A percentile compares a stretch with the other conserved stretches of the same genome.
Evolutionary conservation across 495 filamentous ascomycete species (phyloP).

Genomic region (Rusavskia elegans): DNA sequence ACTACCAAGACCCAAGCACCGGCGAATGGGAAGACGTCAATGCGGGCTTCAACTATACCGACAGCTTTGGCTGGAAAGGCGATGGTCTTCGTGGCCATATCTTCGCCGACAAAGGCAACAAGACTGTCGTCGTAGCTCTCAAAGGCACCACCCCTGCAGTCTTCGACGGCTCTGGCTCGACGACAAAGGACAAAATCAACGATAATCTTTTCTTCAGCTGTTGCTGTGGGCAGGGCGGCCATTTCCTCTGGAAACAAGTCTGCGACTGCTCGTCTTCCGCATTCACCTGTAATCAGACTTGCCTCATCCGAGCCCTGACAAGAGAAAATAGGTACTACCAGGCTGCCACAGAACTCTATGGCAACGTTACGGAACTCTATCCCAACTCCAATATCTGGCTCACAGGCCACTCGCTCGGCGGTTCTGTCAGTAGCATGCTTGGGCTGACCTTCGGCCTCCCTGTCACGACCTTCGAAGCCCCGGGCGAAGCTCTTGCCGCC

Average conservation of each 20-base stretch:
- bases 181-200: constrained; percentile 92
- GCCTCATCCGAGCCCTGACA: constrained; percentile 54
- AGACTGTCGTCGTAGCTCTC: constrained; percentile 75
- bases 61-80: constrained; percentile 74
- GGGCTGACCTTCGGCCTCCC: constrained; percentile 84
- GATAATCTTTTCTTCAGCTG: constrained; percentile 97
- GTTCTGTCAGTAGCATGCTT: constrained; percentile 67
- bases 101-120: constrained; percentile 71
- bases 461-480: constrained; percentile 75
- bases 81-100: constrained; percentile 89
- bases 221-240: constrained; percentile 86
- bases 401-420: constrained; percentile 79
- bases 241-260: constrained; percentile 72
- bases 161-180: constrained; percentile 89
- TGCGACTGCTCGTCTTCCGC: constrained; percentile 77
- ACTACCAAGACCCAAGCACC: constrained; percentile 51
- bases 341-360: constrained; percentile 71
- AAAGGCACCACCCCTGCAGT: constrained; percentile 81
- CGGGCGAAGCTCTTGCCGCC: constrained; percentile 77
- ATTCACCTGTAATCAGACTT: constrained; percentile 83
- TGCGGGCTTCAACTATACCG: constrained; percentile 63
- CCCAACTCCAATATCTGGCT: constrained; percentile 78
- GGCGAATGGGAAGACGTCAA: constrained; percentile 76
- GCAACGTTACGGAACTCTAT: constrained; percentile 81
- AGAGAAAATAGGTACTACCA: constrained; percentile 84